Evolutionary conservation across 441 rosid species (phyloP).

Genomic region (Bocquillonia castaneifolia): DNA sequence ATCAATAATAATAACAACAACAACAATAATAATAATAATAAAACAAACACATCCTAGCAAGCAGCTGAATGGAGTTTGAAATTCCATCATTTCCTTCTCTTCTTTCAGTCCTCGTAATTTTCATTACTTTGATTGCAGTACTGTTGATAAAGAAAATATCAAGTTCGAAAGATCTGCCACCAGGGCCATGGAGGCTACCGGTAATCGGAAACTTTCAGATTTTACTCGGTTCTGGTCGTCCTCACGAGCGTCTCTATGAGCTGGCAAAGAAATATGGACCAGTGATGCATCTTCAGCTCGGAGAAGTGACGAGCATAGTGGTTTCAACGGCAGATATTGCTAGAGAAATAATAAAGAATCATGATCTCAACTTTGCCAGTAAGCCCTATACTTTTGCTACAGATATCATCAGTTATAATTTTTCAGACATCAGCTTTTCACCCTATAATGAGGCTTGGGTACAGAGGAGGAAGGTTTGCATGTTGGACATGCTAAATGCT

Average conservation of each 20-base stretch:
- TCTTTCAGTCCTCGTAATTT: too few species aligned
- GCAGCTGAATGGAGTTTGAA: too few species aligned
- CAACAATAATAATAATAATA: too few species aligned
- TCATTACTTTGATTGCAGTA: too few species aligned
- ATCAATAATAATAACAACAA: too few species aligned
- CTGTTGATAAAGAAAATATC: too few species aligned
- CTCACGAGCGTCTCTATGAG: background rate
- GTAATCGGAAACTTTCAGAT: background rate
- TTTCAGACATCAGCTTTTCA: background rate
- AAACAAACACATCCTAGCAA: too few species aligned
- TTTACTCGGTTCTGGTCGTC: background rate
- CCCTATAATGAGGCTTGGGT: conserved; percentile 4
- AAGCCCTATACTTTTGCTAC: background rate
- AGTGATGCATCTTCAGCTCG: background rate
- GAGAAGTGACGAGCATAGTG: background rate
- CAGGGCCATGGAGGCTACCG: conserved; percentile 3
- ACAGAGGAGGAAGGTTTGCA: background rate
- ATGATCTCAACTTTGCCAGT: background rate
- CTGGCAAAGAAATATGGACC: background rate
- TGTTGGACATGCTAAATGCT: background rate
- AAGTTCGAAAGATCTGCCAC: background rate
- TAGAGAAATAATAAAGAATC: background rate
- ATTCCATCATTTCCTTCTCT: too few species aligned
- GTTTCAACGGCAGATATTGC: background rate
- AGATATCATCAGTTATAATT: background rate